Percentiles rank a stretch among this genome's conserved stretches.
Evolutionary conservation across 352 stramenopile genomes (phyloP).

Genomic region (Globisporangium sylvaticum): DNA sequence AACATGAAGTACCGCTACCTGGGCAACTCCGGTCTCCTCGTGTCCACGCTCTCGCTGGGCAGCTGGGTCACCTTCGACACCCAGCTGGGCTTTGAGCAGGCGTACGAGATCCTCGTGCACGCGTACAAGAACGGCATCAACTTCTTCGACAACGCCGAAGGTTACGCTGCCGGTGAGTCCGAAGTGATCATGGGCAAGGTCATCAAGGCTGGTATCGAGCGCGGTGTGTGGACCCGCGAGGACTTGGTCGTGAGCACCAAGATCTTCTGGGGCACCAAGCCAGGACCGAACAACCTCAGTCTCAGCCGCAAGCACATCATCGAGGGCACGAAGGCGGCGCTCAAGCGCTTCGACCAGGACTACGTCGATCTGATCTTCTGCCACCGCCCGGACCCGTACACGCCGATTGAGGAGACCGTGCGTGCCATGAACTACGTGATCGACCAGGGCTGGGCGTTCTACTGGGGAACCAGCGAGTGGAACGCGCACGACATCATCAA

Average conservation of each 20-base stretch:
- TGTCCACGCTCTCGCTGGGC: slow-evolving; percentile 35
- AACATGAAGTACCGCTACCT: slow-evolving; percentile 66
- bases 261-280: slow-evolving; percentile 35
- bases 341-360: slow-evolving; percentile 33
- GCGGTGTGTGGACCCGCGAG: slow-evolving; percentile 27
- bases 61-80: slow-evolving; percentile 26
- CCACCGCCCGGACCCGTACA: slow-evolving; percentile 30
- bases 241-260: slow-evolving; percentile 62
- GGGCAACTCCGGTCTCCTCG: slow-evolving; percentile 44
- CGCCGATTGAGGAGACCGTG: slow-evolving; percentile 37
- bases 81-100: slow-evolving; percentile 16
- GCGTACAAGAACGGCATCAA: slow-evolving; percentile 45
- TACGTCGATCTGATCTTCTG: slow-evolving; percentile 53
- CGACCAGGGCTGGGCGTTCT: slow-evolving; percentile 29
- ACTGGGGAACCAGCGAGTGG: slow-evolving; percentile 58
- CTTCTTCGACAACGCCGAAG: slow-evolving; percentile 51
- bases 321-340: slow-evolving; percentile 35
- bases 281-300: slow-evolving; percentile 22
- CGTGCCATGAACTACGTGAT: slow-evolving; percentile 49
- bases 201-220: slow-evolving; percentile 22
- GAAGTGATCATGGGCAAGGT: slow-evolving; percentile 30
- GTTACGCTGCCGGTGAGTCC: slow-evolving; percentile 27
- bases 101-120: slow-evolving; percentile 30
- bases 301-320: slow-evolving; percentile 45
- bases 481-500: slow-evolving; percentile 43